phyloP scores from a whole-genome alignment of 1,284 basidiomycete genomes.

The Ceratobasidium sp. region DNA sequence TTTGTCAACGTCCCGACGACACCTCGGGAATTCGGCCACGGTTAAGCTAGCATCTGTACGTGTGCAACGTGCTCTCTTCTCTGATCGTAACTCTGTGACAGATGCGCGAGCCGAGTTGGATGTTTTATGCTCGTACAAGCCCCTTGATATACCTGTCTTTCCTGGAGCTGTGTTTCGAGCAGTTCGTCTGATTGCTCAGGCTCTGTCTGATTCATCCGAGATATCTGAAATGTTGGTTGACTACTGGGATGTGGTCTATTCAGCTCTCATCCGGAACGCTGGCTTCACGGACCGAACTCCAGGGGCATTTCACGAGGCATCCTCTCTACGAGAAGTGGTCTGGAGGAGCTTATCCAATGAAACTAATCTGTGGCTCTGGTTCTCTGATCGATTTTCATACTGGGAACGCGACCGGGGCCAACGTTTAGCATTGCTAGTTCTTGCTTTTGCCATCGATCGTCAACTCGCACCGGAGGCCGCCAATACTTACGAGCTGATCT shows the following conservation, averaged over 20 bases:
- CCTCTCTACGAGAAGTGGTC: slow-evolving; percentile 20
- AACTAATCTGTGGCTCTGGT: slow-evolving; percentile 26
- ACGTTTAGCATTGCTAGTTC: slow-evolving; percentile 37
- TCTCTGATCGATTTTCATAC: slow-evolving; percentile 33
- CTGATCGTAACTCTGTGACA: neutral
- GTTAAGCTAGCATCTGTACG: slow-evolving; percentile 30
- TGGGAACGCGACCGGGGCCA: slow-evolving; percentile 29
- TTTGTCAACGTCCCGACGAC: slow-evolving; percentile 33
- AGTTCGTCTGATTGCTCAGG: slow-evolving; percentile 34
- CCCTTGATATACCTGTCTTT: slow-evolving; percentile 27
- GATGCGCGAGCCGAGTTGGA: slow-evolving; percentile 34
- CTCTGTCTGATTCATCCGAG: slow-evolving; percentile 7
- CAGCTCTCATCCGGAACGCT: slow-evolving; percentile 25
- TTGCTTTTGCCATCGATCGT: slow-evolving; percentile 23
- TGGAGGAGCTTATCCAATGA: slow-evolving; percentile 29
- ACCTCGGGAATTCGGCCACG: slow-evolving; percentile 17
- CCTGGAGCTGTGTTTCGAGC: slow-evolving; percentile 27
- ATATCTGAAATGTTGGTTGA: slow-evolving; percentile 37
- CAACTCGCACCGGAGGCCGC: slow-evolving; percentile 14
- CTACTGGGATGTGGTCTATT: slow-evolving; percentile 33
- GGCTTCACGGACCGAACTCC: slow-evolving; percentile 26
- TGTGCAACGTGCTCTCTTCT: slow-evolving; percentile 33
- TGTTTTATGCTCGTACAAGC: slow-evolving; percentile 2
- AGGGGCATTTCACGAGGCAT: slow-evolving; percentile 19
- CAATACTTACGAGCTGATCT: slow-evolving; percentile 35